Evolutionary conservation across 129 eudicot species (phyloP), one percentile per base, ranked within the genome.

Genomic region (Solidago caesia): DNA sequence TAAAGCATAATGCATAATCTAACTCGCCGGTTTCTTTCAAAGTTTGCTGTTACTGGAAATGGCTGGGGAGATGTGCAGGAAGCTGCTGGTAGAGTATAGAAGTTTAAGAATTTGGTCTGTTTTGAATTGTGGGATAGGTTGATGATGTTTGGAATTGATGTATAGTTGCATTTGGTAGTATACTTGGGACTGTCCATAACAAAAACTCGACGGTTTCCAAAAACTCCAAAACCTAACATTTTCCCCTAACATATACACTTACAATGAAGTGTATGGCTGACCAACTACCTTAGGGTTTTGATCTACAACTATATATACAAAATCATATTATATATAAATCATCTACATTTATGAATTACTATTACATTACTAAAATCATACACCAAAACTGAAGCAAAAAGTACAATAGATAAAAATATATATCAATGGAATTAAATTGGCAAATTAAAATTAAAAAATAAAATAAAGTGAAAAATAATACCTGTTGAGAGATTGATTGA

Each of bases 401-500:
- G 44, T 7, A 79, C 46, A 46, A 11, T 16, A 16, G 11, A 45
- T 21, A 44, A 55, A 56, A 15, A 14, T 8, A 29, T 33, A 10
- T 25, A 33, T 1, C 6, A 12, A 63, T 42, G 14, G 26, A 46
- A 73, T 56, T n/a, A 27, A 39, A 44, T 39, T 16, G 52, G 75
- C 3, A 27, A 68, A 21, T 13, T 47, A 39, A 48, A 71, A 56
- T 5, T 4, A 14, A 9, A 64, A 26, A 43, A 58, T 8, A 29
- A 55, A 13, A 33, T 33, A 39, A 6, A 14, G 14, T 7, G n/a
- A 12, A 25, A 67, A 21, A 15, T 45, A 59, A 56, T 33, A 91
- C 97, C 96, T 91, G 90, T 57, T 80, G 87, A 68, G 96, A 85
- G 47, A 90, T 78, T 71, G 96, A 86, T 51, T 88, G 85, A 71